Evolutionary conservation across 495 filamentous ascomycete species (phyloP).

Genomic region (Annulohypoxylon maeteangense): DNA sequence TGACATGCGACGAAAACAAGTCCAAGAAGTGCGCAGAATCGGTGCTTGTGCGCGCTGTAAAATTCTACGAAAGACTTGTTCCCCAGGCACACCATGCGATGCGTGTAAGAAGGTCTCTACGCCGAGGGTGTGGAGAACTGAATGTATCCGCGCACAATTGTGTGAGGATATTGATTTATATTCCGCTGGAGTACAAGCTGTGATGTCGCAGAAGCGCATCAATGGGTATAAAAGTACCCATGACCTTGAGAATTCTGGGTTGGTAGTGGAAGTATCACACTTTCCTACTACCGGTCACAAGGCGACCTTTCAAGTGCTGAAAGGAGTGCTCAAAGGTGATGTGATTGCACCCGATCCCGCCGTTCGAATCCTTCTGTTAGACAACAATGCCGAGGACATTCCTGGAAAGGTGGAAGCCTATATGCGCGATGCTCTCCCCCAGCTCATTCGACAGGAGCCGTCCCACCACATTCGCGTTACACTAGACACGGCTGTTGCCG

Average conservation of each 20-base stretch:
- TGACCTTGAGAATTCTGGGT: constrained; percentile 66
- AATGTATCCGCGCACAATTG: constrained; percentile 80
- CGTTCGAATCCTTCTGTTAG: constrained; percentile 61
- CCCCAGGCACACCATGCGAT: constrained; percentile 79
- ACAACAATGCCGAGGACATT: constrained; percentile 75
- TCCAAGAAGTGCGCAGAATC: constrained; percentile 80
- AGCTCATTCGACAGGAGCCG: constrained; percentile 71
- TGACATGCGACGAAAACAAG: constrained; percentile 74
- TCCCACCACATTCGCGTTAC: constrained; percentile 77
- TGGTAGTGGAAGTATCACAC: constrained; percentile 75
- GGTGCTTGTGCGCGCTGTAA: constrained; percentile 89
- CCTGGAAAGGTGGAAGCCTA: constrained; percentile 74
- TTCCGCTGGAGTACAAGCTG: constrained; percentile 73
- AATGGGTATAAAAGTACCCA: constrained; percentile 67
- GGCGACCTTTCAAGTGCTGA: constrained; percentile 64
- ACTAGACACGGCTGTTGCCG: constrained; percentile 65
- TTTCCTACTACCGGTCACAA: constrained; percentile 67
- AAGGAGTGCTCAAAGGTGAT: constrained; percentile 58
- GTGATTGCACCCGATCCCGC: constrained; percentile 16
- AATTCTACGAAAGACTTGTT: constrained; percentile 89
- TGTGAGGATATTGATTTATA: constrained; percentile 79
- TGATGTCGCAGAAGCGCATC: constrained; percentile 73
- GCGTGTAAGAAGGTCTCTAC: constrained; percentile 83
- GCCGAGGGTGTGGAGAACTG: constrained; percentile 75
- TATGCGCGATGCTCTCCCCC: constrained; percentile 69